Evolutionary conservation across 805 yeast genomes (phyloP), one percentile per base, ranked within the genome.

Genomic region (Blastobotrys americana): DNA sequence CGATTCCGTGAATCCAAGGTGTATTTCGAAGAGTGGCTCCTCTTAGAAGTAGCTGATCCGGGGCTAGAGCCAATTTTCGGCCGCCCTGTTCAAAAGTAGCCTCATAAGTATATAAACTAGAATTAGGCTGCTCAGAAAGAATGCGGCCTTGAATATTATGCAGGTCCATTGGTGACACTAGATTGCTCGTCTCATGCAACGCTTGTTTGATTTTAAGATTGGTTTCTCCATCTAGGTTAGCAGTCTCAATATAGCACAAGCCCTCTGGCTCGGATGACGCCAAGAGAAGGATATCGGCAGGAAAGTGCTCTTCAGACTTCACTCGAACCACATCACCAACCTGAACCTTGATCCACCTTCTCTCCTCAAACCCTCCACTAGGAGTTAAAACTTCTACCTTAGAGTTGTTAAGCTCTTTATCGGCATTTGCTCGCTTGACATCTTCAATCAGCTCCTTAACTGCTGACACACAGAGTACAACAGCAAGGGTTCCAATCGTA

Each of bases 191-290:
- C 56, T 88, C 96, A 1, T 76, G 69, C 42, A 73, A 72, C 1
- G 96, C 78, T 62, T 93, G 97, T 59, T 94, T 94, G 60, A 93
- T 93, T 59, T 93, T 93, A 56, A 93, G 72, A 62, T 93, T 93
- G 0, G 99, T 94, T 63, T 93, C 99, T 46, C 99, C 99, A 64
- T 93, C 99, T 54, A 93, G 70, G 58, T 93, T 93, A 0, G 98
- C 96, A 1, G 99, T 93, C 65, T 93, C 99, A 45, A 94, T 86
- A 57, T 93, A 93, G 63, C 98, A 94, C 49, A 93, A 71, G 2
- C 98, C 99, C 64, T 90, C 97, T 0, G 99, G 99, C 63, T 93
- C 99, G 0, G 97, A 90, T 0, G 97, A 87, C 19, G 93, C 79
- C 27, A 93, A 61, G 15, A 94, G 64, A 15, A 90, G 71, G 45